phyloP scores from a whole-genome alignment of 2,329 filamentous ascomycete species.

The Fusarium solani-melongenae region DNA sequence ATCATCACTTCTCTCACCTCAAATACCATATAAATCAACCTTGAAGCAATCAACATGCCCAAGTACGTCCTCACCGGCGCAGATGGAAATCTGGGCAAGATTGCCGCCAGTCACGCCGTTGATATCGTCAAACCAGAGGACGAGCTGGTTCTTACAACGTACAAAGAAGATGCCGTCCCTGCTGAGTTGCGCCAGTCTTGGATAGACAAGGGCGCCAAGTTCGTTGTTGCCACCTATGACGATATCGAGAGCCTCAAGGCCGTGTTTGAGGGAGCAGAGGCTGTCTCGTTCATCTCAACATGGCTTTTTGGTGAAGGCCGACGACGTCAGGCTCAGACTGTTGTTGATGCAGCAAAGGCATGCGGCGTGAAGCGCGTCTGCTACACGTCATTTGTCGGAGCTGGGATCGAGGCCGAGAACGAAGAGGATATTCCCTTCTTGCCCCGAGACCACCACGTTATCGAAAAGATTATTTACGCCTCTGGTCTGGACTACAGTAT shows the following conservation, averaged over 20 bases:
- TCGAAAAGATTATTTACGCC: conserved; percentile 36
- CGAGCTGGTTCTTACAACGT: conserved; percentile 38
- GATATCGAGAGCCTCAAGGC: conserved; percentile 36
- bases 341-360: conserved; percentile 37
- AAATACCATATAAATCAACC: not conserved
- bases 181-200: conserved; percentile 23
- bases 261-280: conserved; percentile 40
- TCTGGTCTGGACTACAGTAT: conserved; percentile 38
- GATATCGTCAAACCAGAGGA: conserved; percentile 37
- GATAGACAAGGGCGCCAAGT: conserved; percentile 35
- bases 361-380: conserved; percentile 38
- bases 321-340: conserved; percentile 32
- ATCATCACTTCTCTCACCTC: not conserved
- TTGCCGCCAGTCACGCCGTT: conserved; percentile 36
- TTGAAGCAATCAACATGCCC: conserved; percentile 24
- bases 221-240: conserved; percentile 35
- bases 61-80: conserved; percentile 41
- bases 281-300: conserved; percentile 39
- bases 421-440: conserved; percentile 42
- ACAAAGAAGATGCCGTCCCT: conserved; percentile 36
- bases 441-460: conserved; percentile 38
- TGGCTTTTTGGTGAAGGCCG: conserved; percentile 40
- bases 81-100: conserved; percentile 39
- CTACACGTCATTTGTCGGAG: conserved; percentile 40
- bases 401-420: conserved; percentile 37